These are phyloP conservation scores for Zymoseptoria pseudotritici DNA, from an alignment of 2,329 filamentous ascomycete genomes.

Conservation along the genomic window DNA sequence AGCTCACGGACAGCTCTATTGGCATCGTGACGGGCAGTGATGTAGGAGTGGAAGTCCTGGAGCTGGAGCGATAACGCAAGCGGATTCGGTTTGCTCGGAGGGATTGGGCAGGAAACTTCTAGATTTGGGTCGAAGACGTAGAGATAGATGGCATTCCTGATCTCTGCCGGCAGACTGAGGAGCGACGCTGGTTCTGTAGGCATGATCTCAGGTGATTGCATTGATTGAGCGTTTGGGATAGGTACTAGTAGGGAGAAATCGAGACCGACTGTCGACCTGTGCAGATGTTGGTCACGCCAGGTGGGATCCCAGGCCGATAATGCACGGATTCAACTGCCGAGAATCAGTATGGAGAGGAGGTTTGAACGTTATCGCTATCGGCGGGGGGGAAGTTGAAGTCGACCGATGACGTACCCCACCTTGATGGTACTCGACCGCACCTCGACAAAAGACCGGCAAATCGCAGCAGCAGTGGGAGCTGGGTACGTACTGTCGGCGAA, in stretches of 20 bases:
- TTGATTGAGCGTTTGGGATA: no score
- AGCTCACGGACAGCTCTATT: slow-evolving; percentile 9
- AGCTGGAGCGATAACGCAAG: slow-evolving; percentile 11
- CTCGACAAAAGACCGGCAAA: neutral
- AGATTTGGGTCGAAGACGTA: slow-evolving; percentile 17
- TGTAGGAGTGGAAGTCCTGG: slow-evolving; percentile 5
- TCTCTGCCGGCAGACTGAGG: slow-evolving; percentile 23
- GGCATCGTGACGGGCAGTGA: slow-evolving; percentile 2
- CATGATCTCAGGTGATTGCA: neutral
- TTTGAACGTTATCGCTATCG: neutral
- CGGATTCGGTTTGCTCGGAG: slow-evolving; percentile 4
- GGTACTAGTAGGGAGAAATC: neutral
- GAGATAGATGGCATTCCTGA: slow-evolving; percentile 25
- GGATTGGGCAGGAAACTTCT: neutral
- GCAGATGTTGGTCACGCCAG: neutral
- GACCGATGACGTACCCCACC: slow-evolving; percentile 2
- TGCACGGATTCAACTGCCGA: neutral
- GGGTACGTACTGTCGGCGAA: neutral
- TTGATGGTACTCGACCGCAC: neutral
- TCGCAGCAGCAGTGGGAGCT: neutral
- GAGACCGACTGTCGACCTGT: neutral
- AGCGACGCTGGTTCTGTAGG: slow-evolving; percentile 13
- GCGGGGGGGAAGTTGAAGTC: neutral
- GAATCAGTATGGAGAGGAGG: neutral
- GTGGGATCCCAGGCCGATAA: neutral